Evolutionary conservation across 2,329 filamentous ascomycete genomes (phyloP).

Genomic region (Microdochium bolleyi): DNA sequence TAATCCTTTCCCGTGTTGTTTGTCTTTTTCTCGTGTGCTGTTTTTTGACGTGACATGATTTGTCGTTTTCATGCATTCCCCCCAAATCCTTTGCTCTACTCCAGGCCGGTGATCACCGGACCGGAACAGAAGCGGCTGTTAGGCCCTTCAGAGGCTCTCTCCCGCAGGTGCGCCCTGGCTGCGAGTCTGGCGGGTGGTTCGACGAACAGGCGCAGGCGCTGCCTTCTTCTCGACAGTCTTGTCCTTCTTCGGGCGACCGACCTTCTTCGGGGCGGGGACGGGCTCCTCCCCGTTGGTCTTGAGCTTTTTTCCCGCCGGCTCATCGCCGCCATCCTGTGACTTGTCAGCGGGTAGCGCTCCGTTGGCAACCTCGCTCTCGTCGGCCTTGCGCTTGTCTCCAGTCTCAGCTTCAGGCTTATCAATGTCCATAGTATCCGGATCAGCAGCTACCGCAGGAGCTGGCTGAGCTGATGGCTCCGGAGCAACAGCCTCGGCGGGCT

Average conservation of each 20-base stretch:
- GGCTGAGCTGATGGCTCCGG: constrained; percentile 2
- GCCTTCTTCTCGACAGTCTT: constrained; percentile 12
- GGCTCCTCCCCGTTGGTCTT: constrained; percentile 25
- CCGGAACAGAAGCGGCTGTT: too few relatives aligned
- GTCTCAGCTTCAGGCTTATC: constrained; percentile 7
- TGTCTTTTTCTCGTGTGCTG: too few relatives aligned
- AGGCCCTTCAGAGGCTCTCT: constrained; percentile 3
- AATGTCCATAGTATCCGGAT: constrained; percentile 10
- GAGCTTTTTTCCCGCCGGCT: constrained; percentile 29
- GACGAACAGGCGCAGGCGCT: constrained; percentile 17
- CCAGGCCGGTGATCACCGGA: too few relatives aligned
- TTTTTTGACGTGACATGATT: too few relatives aligned
- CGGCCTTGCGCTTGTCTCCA: constrained; percentile 12
- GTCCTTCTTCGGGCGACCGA: constrained; percentile 25
- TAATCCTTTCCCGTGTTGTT: too few relatives aligned
- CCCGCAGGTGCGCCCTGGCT: constrained; percentile 21
- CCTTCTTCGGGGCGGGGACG: constrained; percentile 18
- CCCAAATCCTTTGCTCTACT: too few relatives aligned
- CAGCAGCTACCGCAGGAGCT: constrained; percentile 5
- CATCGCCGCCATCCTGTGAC: constrained; percentile 13
- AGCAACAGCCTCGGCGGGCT: constrained; percentile 9
- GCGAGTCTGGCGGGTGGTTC: constrained; percentile 28
- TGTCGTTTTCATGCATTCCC: too few relatives aligned
- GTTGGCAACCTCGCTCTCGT: constrained; percentile 8
- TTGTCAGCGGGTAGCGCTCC: constrained; percentile 5